Evolutionary conservation across 768 basidiomycete genomes (phyloP), one percentile per base, ranked within the genome.

Genomic region (Russula abietina): DNA sequence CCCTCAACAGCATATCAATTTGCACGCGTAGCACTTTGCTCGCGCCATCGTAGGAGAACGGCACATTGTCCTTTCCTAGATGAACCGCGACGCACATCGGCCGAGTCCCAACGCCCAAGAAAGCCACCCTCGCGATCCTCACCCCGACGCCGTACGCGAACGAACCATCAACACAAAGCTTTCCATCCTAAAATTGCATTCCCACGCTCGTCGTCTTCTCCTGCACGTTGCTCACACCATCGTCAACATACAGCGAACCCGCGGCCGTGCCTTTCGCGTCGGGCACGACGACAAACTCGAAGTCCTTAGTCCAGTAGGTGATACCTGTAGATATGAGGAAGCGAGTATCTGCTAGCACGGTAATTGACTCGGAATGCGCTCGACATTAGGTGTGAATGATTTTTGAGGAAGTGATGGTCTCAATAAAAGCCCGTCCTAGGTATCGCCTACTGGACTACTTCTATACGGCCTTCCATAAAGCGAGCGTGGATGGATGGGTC

Each of bases 251-350:
- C 41, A 88, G 74, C 43, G 67, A 48, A 0, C 86, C 87, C 4
- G 67, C 65, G 0, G 87, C 87, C 1, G 67, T 72, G 14, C 83
- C 85, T n/a, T 77, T 71, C 45, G 67, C 61, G 12, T 77, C 77
- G 1, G 84, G 84, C 0, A 86, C 87, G 33, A 88, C 81, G 45
- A 87, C 75, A 57, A 88, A 71, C 71, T 86, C 81, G 62, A 87
- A 88, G 68, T 82, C 80, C 12, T 74, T 79, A 66, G 70, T 88
- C 86, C 53, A 89, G 67, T 5, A 88, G 76, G 57, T 85, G 85
- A 67, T 88, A 87, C 17, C 84, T 86, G 52, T 2, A 28, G 33
- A n/a, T n/a, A n/a, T n/a, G n/a, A n/a, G n/a, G n/a, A n/a, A n/a
- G n/a, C n/a, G n/a, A n/a, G n/a, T n/a, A n/a, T n/a, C n/a, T n/a